Evolutionary conservation across 441 rosid species (phyloP).

Genomic region (Bocquillonia castaneifolia): DNA sequence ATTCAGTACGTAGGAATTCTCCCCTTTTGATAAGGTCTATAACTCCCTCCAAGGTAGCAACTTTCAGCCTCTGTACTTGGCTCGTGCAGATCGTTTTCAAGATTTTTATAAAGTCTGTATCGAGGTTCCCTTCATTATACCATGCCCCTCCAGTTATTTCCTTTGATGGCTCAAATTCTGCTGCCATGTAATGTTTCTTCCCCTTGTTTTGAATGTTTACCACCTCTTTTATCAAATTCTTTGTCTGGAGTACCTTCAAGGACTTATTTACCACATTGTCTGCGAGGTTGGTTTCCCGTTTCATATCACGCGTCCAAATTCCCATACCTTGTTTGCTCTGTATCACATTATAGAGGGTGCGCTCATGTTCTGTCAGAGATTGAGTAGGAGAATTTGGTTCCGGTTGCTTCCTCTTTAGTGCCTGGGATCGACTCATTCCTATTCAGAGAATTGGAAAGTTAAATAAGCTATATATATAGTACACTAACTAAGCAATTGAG

Average conservation of each 20-base stretch:
- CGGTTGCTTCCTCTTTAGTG: constrained; percentile 46
- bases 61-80: constrained; percentile 29
- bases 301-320: constrained; percentile 43
- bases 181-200: constrained; percentile 47
- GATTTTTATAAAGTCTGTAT: constrained; percentile 35
- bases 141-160: constrained; percentile 77
- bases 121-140: constrained; percentile 65
- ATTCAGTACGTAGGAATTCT: constrained; percentile 25
- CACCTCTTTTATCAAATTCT: constrained; percentile 55
- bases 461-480: neutral
- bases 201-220: constrained; percentile 53
- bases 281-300: constrained; percentile 34
- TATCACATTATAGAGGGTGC: constrained; percentile 36
- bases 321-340: constrained; percentile 57
- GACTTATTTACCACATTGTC: constrained; percentile 34
- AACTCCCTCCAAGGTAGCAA: constrained; percentile 50
- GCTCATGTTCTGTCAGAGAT: constrained; percentile 46
- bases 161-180: constrained; percentile 58
- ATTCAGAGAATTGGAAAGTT: constrained; percentile 1
- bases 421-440: constrained; percentile 38
- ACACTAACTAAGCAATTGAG: neutral
- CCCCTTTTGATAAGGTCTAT: constrained; percentile 26
- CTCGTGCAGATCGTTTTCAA: constrained; percentile 37
- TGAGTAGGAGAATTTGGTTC: constrained; percentile 33
- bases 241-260: constrained; percentile 40